Base-by-base conservation (phyloP, 176 grass and related monocot genomes). In the Hyparrhenia diplandra region DNA sequence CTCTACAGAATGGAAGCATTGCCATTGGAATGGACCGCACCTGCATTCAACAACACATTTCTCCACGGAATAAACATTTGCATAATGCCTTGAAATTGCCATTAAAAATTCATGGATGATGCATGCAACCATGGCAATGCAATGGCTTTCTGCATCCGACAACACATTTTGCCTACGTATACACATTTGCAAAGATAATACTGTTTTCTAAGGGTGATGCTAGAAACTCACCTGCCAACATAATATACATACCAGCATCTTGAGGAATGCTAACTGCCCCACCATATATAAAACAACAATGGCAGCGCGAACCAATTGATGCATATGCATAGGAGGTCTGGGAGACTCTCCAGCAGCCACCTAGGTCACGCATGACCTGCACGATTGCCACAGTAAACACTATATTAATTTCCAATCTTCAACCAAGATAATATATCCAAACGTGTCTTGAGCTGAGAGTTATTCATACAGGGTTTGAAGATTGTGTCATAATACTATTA, bases 241-340 rank as follows among this genome's bases (percentile, higher is more conserved):
- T 63, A 88, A 67, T 32, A 40, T 32, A 32, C 61, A n/a, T n/a
- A n/a, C 61, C 6, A 8, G 36, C 36, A 39, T 67, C 69, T 67
- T 31, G 81, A 62, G 69, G 30, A 37, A 68, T 80, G 78, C 81
- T 47, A 88, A 88, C 86, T 68, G 49, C 86, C 68, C 75, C 86
- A 75, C 81, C 69, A 74, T n/a, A n/a, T n/a, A n/a, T 51, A 51
- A 51, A 49, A 51, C 47, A 18, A 51, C 20, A 20, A 5, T 51
- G 47, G 17, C 17, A 51, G 47, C 47, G 20, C 1, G 47, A 51
- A 20, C 47, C 47, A 51, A 51, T 51, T 51, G 47, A 20, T 47
- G 14, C 45, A 47, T 47, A 47, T 47, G 45, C 45, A 17, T 18
- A 49, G 1, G 16, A 49, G 46, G 46, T 6, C 5, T 49, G 1